phyloP scores from a whole-genome alignment of 2,329 filamentous ascomycete species.

The Tricladium varicosporioides region DNA sequence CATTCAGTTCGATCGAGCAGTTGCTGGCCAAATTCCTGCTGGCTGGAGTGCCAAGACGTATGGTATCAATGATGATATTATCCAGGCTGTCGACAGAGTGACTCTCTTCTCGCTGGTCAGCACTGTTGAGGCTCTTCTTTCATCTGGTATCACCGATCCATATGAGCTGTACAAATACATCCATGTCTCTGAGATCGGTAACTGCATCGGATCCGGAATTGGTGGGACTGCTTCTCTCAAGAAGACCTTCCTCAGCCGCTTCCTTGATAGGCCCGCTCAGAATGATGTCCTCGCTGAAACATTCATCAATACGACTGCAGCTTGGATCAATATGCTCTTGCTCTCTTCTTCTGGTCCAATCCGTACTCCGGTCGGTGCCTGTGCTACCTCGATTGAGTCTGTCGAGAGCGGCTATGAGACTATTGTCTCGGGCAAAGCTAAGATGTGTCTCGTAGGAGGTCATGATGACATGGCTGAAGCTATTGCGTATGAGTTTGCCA shows the following conservation, averaged over 20 bases:
- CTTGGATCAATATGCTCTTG: conserved; percentile 98
- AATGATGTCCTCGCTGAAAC: conserved; percentile 98
- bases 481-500: conserved; percentile 96
- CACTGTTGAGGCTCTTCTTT: conserved; percentile 82
- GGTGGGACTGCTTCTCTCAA: conserved; percentile 85
- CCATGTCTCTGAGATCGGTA: conserved; percentile 92
- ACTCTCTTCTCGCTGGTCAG: conserved; percentile 91
- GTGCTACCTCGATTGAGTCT: conserved; percentile 93
- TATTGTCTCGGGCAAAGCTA: conserved; percentile 94
- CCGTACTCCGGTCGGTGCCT: conserved; percentile 95
- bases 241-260: conserved; percentile 95
- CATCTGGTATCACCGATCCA: conserved; percentile 90
- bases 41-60: conserved; percentile 95
- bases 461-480: conserved; percentile 98
- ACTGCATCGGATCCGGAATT: conserved; percentile 95
- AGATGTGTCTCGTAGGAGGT: conserved; percentile 91
- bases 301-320: conserved; percentile 98
- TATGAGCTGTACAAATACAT: conserved; percentile 99
- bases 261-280: conserved; percentile 89
- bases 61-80: conserved; percentile 93
- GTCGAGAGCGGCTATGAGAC: conserved; percentile 96
- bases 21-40: conserved; percentile 91
- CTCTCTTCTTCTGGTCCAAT: conserved; percentile 93
- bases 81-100: conserved; percentile 90
- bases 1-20: conserved; percentile 87